phyloP scores from a whole-genome alignment of 2,329 filamentous ascomycete species.

The Colletotrichum tabaci region DNA sequence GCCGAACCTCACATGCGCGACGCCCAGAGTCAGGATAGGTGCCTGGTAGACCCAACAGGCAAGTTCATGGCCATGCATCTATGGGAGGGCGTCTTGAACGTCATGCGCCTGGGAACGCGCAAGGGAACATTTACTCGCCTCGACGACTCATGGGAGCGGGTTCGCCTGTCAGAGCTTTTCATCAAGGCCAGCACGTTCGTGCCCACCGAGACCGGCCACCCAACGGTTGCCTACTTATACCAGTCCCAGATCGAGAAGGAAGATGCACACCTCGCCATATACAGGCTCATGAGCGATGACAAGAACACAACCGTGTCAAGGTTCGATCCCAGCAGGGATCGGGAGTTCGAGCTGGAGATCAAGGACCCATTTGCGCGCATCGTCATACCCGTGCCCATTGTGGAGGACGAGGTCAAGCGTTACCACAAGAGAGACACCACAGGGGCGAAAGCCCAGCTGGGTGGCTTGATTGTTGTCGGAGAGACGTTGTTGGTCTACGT shows the following conservation, averaged over 20 bases:
- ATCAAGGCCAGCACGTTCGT: conserved; percentile 72
- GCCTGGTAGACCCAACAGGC: conserved; percentile 86
- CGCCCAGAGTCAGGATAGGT: conserved; percentile 86
- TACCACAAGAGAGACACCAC: conserved; percentile 72
- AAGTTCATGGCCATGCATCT: conserved; percentile 71
- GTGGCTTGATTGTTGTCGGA: conserved; percentile 81
- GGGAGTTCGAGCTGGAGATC: conserved; percentile 68
- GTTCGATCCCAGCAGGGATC: conserved; percentile 70
- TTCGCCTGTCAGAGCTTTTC: conserved; percentile 72
- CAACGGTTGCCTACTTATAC: conserved; percentile 72
- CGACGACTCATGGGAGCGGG: conserved; percentile 64
- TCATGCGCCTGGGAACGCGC: conserved; percentile 65
- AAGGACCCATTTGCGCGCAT: conserved; percentile 71
- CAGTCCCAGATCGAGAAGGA: conserved; percentile 66
- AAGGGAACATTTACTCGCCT: conserved; percentile 62
- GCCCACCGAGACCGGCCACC: conserved; percentile 71
- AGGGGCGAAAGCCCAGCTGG: conserved; percentile 70
- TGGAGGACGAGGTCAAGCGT: conserved; percentile 70
- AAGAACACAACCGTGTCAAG: conserved; percentile 66
- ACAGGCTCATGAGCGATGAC: conserved; percentile 72
- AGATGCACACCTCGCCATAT: conserved; percentile 71
- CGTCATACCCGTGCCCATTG: conserved; percentile 73
- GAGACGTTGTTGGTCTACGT: conserved; percentile 89
- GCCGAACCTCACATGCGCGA: conserved; percentile 78
- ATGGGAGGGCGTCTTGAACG: conserved; percentile 72